phyloP scores from a whole-genome alignment of 257 asterid species.

The Nicotiana knightiana region DNA sequence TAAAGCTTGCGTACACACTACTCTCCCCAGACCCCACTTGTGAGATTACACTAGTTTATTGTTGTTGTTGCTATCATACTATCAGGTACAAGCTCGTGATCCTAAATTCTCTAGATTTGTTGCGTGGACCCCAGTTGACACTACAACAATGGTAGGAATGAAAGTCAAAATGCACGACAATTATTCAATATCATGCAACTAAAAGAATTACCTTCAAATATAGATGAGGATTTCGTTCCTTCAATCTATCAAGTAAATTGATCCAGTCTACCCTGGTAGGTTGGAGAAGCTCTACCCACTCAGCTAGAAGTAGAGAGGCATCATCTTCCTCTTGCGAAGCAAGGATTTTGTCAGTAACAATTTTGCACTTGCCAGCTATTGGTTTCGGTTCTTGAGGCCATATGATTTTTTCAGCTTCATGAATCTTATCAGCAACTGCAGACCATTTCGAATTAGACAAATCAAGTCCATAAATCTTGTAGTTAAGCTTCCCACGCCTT shows the following conservation, averaged over 20 bases:
- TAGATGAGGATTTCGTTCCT: slow-evolving; percentile 29
- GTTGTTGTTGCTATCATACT: too few relatives aligned
- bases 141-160: background rate
- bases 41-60: too few relatives aligned
- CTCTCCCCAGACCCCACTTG: too few relatives aligned
- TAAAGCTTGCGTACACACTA: too few relatives aligned
- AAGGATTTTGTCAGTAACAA: slow-evolving; percentile 62
- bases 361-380: slow-evolving; percentile 61
- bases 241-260: slow-evolving; percentile 56
- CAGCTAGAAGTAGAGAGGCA: slow-evolving; percentile 52
- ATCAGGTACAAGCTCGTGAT: too few relatives aligned
- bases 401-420: slow-evolving; percentile 50
- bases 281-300: slow-evolving; percentile 69
- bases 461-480: slow-evolving; percentile 88
- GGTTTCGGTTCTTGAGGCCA: slow-evolving; percentile 73
- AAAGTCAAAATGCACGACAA: background rate
- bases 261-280: slow-evolving; percentile 88
- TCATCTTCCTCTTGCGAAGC: slow-evolving; percentile 48
- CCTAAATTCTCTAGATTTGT: background rate
- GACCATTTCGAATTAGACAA: slow-evolving; percentile 74
- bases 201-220: slow-evolving; percentile 52
- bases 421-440: slow-evolving; percentile 77
- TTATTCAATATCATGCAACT: background rate
- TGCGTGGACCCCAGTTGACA: background rate
- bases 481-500: slow-evolving; percentile 83